These are phyloP conservation scores for Coemansia sp. DNA, from an alignment of 192 early-diverging fungal genomes.

Conservation along the genomic window DNA sequence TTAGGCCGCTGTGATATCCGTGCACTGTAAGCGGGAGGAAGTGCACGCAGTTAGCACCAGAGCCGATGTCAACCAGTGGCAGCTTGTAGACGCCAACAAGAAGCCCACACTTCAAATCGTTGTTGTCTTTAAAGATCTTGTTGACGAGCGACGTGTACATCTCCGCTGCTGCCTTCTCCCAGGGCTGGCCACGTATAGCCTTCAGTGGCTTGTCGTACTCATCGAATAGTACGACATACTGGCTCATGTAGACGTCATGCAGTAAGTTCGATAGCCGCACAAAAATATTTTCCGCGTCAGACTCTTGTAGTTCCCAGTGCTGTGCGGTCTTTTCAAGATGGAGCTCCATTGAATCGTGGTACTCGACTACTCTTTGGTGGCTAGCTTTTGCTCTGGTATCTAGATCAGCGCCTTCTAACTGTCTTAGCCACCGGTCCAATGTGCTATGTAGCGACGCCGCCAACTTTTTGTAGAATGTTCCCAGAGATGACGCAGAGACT, in stretches of 20 bases:
- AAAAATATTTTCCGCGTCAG: no score
- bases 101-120: background rate
- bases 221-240: background rate
- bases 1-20: background rate
- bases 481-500: background rate
- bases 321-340: background rate
- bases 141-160: background rate
- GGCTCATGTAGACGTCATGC: no score
- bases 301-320: background rate
- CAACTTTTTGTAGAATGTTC: no score
- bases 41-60: background rate
- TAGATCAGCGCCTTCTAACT: no score
- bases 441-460: no score
- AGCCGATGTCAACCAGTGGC: background rate
- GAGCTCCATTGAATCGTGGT: background rate
- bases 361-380: background rate
- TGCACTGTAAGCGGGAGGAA: background rate
- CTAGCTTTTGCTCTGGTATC: no score
- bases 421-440: no score
- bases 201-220: background rate
- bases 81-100: background rate
- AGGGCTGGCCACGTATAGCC: background rate
- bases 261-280: no score
- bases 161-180: background rate
- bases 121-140: background rate